Percentiles rank a stretch among this genome's conserved stretches.
These are phyloP conservation scores for Fusarium miscanthi DNA, from an alignment of 2,329 filamentous ascomycete genomes.

Conservation along the genomic window DNA sequence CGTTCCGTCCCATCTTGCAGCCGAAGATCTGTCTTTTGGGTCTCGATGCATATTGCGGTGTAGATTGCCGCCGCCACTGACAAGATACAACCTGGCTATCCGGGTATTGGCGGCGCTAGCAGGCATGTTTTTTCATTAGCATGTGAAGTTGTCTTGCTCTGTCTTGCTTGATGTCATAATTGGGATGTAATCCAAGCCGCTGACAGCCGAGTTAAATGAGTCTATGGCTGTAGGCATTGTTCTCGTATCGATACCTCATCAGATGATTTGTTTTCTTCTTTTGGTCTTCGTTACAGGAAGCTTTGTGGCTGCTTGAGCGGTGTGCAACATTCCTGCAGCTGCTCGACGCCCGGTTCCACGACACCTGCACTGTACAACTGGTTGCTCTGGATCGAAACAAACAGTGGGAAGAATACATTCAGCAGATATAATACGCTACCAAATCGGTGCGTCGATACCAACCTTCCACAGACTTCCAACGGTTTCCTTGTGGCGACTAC, in stretches of 20 bases:
- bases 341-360: neutral
- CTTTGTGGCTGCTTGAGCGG: neutral
- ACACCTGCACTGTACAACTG: too few species aligned
- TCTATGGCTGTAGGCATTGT: neutral
- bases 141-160: neutral
- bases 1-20: neutral
- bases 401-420: accelerated
- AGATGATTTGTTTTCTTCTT: accelerated
- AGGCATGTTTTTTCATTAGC: accelerated
- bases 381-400: neutral
- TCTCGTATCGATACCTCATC: accelerated
- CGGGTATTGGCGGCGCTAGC: neutral
- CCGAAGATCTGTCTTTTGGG: neutral
- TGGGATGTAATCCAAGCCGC: accelerated
- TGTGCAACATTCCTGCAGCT: neutral
- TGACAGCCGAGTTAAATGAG: neutral
- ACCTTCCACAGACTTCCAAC: neutral
- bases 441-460: accelerated
- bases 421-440: too few species aligned
- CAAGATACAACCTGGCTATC: accelerated
- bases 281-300: accelerated
- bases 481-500: neutral
- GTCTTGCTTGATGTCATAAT: too few species aligned
- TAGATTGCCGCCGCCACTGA: neutral
- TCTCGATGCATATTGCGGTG: neutral